These are phyloP conservation scores for Candida glucosophila DNA, from an alignment of 1,139 yeast genomes.

Conservation along the genomic window DNA sequence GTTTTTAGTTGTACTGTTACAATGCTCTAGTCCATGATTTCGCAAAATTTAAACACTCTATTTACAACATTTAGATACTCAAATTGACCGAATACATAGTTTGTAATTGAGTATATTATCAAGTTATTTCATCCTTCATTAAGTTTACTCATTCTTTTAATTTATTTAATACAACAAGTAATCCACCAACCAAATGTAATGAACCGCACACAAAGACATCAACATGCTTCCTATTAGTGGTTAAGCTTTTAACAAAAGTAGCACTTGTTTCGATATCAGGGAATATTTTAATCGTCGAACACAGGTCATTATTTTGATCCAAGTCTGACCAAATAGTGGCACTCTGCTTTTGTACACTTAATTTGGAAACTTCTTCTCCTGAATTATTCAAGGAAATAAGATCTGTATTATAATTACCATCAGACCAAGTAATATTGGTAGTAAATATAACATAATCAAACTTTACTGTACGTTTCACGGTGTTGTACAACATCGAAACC, in stretches of 20 bases:
- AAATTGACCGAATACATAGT: no score
- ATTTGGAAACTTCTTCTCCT: conserved; percentile 62
- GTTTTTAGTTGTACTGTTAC: no score
- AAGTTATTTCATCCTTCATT: no score
- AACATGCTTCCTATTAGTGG: conserved; percentile 23
- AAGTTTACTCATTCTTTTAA: conserved; percentile 7
- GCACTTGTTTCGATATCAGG: conserved; percentile 73
- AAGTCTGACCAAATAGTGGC: conserved; percentile 61
- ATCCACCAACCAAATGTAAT: conserved; percentile 88
- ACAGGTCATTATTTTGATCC: conserved; percentile 24
- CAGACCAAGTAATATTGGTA: conserved; percentile 86
- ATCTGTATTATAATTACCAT: conserved; percentile 75
- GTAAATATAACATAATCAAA: conserved; percentile 80
- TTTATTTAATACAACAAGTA: conserved; percentile 71
- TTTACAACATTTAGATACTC: no score
- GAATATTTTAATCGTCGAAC: conserved; percentile 43
- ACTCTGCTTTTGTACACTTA: conserved; percentile 73
- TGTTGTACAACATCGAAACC: conserved; percentile 43
- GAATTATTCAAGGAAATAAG: conserved; percentile 79
- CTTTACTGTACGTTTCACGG: conserved; percentile 20
- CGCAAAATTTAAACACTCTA: no score
- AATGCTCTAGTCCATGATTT: no score
- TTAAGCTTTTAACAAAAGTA: conserved; percentile 39
- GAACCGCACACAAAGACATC: conserved; percentile 94
- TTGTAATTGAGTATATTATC: no score